Base-by-base conservation (phyloP, 768 basidiomycete genomes). In the Collybia sp. region DNA sequence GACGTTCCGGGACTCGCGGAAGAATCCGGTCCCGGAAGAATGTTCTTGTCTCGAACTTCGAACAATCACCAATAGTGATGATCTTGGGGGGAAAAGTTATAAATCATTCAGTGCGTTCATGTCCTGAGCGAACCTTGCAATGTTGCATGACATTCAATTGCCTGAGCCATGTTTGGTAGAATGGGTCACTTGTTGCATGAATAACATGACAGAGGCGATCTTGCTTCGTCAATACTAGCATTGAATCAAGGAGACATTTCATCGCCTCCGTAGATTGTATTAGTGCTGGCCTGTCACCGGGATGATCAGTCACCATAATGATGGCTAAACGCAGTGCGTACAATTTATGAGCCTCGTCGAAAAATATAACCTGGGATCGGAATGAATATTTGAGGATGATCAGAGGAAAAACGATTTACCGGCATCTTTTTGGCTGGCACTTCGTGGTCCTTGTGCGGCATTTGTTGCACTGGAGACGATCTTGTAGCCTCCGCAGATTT, bases 291-390 rank as follows among this genome's bases (percentile, higher is more conserved):
- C 82, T 91, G 56, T 13, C n/a, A 3, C 6, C 31, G n/a, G 19
- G 34, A 18, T 43, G 8, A 13, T 40, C 2, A 41, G 46, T 50
- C n/a, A 34, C 30, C 40, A 15, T 30, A 32, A 18, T 20, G 19
- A 11, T 42, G 20, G 30, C 18, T 16, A 9, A 11, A 17, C 17
- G 42, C 31, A 35, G 30, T 25, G 52, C 81, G 31, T 60, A 88
- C 83, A 91, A 64, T 61, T 85, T 88, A 58, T 93, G 90, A 1
- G 88, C 87, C 60, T 93, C 90, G 51, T 93, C 90, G 49, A 93
- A 79, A 59, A 92, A 86, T 47, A 92, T 75, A 11, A 76, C 68
- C 75, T 77, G 25, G 49, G 1, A 39, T 11, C 9, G 10, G 44
- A 16, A 20, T 31, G n/a, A 40, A 38, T 19, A 36, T 12, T 8